phyloP scores from a whole-genome alignment of 1,284 basidiomycete species.

The Caloboletus firmus region DNA sequence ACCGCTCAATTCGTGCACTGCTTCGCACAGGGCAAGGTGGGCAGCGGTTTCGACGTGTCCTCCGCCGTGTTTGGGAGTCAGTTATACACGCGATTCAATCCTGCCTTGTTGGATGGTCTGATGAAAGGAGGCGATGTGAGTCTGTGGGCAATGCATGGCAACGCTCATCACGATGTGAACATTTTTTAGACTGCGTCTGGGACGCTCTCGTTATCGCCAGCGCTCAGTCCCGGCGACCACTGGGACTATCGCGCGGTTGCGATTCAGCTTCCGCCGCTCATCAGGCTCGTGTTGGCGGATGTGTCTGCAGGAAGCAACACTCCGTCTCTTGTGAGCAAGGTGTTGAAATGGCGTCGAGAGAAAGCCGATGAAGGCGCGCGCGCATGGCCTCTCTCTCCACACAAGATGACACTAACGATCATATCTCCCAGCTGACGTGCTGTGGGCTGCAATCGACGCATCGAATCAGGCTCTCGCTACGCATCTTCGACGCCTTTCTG shows the following conservation, averaged over 20 bases:
- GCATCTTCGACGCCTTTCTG: slow-evolving; percentile 51
- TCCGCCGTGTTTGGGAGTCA: slow-evolving; percentile 95
- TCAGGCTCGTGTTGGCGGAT: slow-evolving; percentile 85
- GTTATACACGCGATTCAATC: slow-evolving; percentile 88
- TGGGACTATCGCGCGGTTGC: slow-evolving; percentile 70
- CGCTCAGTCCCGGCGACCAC: slow-evolving; percentile 48
- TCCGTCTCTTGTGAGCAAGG: slow-evolving; percentile 86
- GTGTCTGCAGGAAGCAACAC: slow-evolving; percentile 94
- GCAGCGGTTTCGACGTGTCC: slow-evolving; percentile 96
- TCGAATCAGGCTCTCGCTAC: slow-evolving; percentile 59
- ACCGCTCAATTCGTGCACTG: slow-evolving; percentile 96
- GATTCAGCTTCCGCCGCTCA: slow-evolving; percentile 79
- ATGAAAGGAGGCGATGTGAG: slow-evolving; percentile 62
- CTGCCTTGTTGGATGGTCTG: slow-evolving; percentile 62
- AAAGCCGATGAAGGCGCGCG: slow-evolving; percentile 55
- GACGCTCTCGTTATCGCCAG: slow-evolving; percentile 30
- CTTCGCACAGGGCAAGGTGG: slow-evolving; percentile 96
- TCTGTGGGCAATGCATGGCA: not conserved
- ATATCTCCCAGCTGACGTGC: slow-evolving; percentile 48
- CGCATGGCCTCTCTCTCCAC: not conserved
- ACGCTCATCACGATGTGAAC: slow-evolving; percentile 1
- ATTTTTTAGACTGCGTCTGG: slow-evolving; percentile 15
- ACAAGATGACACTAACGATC: slow-evolving; percentile 10
- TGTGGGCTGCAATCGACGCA: slow-evolving; percentile 72
- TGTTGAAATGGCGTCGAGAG: slow-evolving; percentile 79